Conservation (phyloP, 768 basidiomycete species). For the Boletellus ananiceps region DNA sequence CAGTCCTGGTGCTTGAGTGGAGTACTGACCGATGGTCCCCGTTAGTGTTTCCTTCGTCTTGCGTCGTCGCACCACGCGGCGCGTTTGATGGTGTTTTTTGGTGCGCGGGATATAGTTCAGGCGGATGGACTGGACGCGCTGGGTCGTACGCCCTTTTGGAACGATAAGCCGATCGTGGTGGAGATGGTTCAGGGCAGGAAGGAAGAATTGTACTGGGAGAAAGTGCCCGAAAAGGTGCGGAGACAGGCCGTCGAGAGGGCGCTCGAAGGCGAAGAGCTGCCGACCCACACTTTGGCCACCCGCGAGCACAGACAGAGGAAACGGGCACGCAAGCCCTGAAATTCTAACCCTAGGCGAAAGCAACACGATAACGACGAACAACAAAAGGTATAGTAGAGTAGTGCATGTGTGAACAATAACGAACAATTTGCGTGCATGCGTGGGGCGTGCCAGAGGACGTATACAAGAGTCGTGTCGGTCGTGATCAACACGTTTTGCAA, state of each 20-base stretch:
- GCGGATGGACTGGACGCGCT: constrained; percentile 50
- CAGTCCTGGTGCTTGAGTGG: not conserved
- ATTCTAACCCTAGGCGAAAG: not conserved
- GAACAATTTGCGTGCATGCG: not conserved
- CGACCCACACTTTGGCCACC: not conserved
- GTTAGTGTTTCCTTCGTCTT: constrained; percentile 73
- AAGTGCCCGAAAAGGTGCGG: constrained; percentile 70
- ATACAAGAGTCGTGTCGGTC: not conserved
- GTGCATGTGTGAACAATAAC: not conserved
- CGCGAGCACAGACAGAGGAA: constrained; percentile 10
- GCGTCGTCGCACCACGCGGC: constrained; percentile 45
- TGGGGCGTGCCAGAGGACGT: not conserved
- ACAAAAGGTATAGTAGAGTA: not conserved
- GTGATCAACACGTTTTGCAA: not conserved
- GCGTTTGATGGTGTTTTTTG: constrained; percentile 45
- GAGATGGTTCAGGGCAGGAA: constrained; percentile 60
- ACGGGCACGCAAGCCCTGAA: constrained; percentile 11
- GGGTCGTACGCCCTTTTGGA: constrained; percentile 30
- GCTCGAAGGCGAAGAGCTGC: not conserved
- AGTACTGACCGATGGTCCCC: not conserved
- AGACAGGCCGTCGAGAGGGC: constrained; percentile 55
- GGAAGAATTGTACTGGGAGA: constrained; percentile 76
- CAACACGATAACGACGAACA: constrained; percentile 2
- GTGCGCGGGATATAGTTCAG: constrained; percentile 36
- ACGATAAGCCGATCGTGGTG: constrained; percentile 34